phyloP scores from a whole-genome alignment of 805 yeast genomes.

The Suhomyces canberraensis region DNA sequence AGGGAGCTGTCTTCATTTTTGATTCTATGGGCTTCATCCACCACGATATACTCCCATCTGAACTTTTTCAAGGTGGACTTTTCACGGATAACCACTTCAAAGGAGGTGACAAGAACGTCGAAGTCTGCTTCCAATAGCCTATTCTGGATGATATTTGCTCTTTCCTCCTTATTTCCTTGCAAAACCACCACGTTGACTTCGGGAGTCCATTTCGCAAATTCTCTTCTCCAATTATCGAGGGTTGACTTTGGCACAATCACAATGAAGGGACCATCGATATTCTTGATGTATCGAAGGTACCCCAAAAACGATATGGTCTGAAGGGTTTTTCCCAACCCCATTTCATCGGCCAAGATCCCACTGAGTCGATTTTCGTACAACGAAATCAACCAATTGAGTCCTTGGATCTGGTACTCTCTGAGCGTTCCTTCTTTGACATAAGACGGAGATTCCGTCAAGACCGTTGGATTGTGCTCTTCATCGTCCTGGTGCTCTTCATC shows the following conservation, averaged over 20 bases:
- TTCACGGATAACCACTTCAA: constrained; percentile 90
- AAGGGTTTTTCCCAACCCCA: constrained; percentile 96
- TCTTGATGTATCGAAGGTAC: constrained; percentile 71
- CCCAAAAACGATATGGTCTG: constrained; percentile 94
- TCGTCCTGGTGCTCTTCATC: constrained; percentile 69
- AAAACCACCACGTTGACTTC: constrained; percentile 81
- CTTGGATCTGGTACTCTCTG: constrained; percentile 92
- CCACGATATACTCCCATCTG: constrained; percentile 89
- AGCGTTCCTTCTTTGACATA: constrained; percentile 67
- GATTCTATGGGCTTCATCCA: constrained; percentile 96
- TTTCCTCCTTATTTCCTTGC: constrained; percentile 86
- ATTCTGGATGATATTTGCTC: constrained; percentile 58
- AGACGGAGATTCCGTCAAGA: constrained; percentile 82
- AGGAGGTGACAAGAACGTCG: constrained; percentile 88
- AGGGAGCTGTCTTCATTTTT: constrained; percentile 90
- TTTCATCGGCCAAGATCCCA: constrained; percentile 95
- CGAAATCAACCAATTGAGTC: constrained; percentile 90
- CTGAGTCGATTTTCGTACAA: constrained; percentile 83
- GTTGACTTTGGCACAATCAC: constrained; percentile 95
- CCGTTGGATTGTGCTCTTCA: constrained; percentile 50
- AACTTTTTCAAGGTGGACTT: constrained; percentile 75
- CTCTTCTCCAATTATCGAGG: constrained; percentile 93
- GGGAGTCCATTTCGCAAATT: constrained; percentile 94
- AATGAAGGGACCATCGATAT: constrained; percentile 85
- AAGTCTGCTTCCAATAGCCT: constrained; percentile 69